A percentile compares a stretch with the other conserved stretches of the same genome.
These are phyloP conservation scores for Phaeosphaeria sp. DNA, from an alignment of 2,329 filamentous ascomycete genomes.

Conservation along the genomic window DNA sequence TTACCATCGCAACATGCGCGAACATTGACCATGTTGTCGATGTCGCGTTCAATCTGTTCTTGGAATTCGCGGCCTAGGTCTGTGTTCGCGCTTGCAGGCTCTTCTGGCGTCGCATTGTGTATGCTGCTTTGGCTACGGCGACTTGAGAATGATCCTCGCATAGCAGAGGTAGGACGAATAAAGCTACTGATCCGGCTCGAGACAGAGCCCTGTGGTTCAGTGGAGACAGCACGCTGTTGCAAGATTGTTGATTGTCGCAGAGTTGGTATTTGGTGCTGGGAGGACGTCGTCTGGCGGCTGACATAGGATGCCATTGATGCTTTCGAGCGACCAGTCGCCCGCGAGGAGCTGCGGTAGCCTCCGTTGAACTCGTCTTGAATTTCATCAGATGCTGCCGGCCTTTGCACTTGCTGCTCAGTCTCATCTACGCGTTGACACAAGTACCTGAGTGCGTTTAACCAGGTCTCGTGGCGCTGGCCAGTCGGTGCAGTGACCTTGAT, in stretches of 20 bases:
- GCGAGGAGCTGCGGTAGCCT: conserved; percentile 56
- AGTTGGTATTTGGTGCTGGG: conserved; percentile 50
- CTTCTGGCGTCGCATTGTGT: conserved; percentile 54
- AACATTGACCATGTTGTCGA: conserved; percentile 89
- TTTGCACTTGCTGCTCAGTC: conserved; percentile 58
- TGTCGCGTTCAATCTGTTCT: conserved; percentile 76
- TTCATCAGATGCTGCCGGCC: conserved; percentile 66
- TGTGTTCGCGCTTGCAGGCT: conserved; percentile 74
- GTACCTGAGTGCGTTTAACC: conserved; percentile 97
- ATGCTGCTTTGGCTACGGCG: conserved; percentile 51
- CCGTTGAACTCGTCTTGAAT: conserved; percentile 81
- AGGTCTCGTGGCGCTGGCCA: conserved; percentile 93
- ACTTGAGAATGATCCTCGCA: conserved; percentile 60
- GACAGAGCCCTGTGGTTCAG: conserved; percentile 52
- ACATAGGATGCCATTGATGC: conserved; percentile 80
- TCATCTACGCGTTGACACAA: conserved; percentile 75
- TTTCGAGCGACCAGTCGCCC: conserved; percentile 59
- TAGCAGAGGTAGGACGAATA: conserved; percentile 50
- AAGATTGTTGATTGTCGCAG: conserved; percentile 54
- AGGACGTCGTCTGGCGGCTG: conserved; percentile 59
- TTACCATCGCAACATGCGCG: conserved; percentile 96
- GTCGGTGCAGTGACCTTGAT: conserved; percentile 96
- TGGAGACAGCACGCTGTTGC: conserved; percentile 35
- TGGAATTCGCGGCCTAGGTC: conserved; percentile 79
- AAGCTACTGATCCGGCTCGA: conserved; percentile 55